phyloP scores from a whole-genome alignment of 2,329 filamentous ascomycete genomes.

The Fusarium sp. region DNA sequence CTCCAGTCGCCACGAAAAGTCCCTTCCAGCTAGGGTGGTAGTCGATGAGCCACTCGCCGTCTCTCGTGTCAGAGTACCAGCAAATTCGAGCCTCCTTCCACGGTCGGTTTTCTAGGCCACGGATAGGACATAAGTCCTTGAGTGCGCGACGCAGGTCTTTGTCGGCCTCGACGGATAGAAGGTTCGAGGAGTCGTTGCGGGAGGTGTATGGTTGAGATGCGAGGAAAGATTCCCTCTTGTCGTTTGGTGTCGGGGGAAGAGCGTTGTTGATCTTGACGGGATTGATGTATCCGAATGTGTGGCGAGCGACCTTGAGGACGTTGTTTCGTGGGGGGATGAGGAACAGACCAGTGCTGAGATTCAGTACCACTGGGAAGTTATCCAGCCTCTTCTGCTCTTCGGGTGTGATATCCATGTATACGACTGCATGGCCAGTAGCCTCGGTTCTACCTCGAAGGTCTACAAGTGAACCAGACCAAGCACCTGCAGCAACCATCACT shows the following conservation, averaged over 20 bases:
- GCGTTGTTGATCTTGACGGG: conserved; percentile 57
- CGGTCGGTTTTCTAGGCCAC: conserved; percentile 67
- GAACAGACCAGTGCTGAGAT: conserved; percentile 79
- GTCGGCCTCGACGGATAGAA: conserved; percentile 72
- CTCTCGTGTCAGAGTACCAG: conserved; percentile 82
- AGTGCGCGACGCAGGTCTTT: conserved; percentile 72
- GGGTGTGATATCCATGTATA: conserved; percentile 80
- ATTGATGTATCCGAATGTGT: conserved; percentile 77
- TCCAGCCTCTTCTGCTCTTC: conserved; percentile 76
- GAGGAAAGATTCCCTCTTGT: conserved; percentile 50
- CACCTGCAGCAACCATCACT: conserved; percentile 85
- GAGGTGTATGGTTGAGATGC: conserved; percentile 55
- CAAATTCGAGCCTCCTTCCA: conserved; percentile 75
- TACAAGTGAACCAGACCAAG: conserved; percentile 85
- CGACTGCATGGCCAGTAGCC: conserved; percentile 85
- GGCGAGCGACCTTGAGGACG: conserved; percentile 77
- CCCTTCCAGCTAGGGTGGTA: conserved; percentile 73
- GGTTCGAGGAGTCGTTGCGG: conserved; percentile 58
- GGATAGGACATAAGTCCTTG: conserved; percentile 69
- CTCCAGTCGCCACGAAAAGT: conserved; percentile 73
- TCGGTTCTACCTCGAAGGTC: conserved; percentile 82
- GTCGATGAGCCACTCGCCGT: conserved; percentile 78
- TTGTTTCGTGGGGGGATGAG: conserved; percentile 75
- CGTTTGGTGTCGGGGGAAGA: conserved; percentile 50
- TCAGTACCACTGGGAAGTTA: conserved; percentile 78